Base-by-base conservation (phyloP, 257 asterid species). In the Solanum okadae region DNA sequence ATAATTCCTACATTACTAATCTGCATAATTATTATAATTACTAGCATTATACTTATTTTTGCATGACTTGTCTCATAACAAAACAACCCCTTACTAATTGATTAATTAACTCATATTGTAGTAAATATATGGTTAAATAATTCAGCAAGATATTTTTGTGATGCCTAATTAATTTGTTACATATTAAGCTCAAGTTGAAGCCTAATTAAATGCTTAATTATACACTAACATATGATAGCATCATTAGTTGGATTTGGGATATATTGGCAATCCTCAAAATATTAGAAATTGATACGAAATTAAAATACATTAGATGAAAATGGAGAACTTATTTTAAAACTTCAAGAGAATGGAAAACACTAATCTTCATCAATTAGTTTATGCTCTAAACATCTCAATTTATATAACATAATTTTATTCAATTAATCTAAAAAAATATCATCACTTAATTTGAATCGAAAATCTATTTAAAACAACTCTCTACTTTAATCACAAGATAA, bases 371-470 rank as follows among this genome's bases (percentile, higher is more conserved):
- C 5, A 4, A 61, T 3, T 61, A 9, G 13, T 52, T 0, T 16
- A 16, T 16, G 1, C 3, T 52, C n/a, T 52, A 16, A 16, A 7
- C 10, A 18, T 52, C 10, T 18, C 4, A 52, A 18, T 52, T 52
- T 16, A 52, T 52, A 16, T 2, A 0, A 44, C 16, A 12, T 12
- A 42, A 42, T 42, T 42, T 42, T 42, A 42, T 42, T 38, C 49
- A 42, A 42, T 1, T 42, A 11, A 42, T 42, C 49, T 42, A 42
- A 10, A 42, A 42, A 10, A 40, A 49, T 14, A 49, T 15, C 0
- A 4, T 49, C 2, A 15, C 0, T 49, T 52, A 16, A 44, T 0
- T 52, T 16, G 1, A 2, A 52, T 16, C 0, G 1, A 5, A 52
- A 52, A 52, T 52, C 1, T 52, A 52, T 16, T 0, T 52, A 0